phyloP scores from a whole-genome alignment of 345 rosid genomes.

The Brassica carinata region DNA sequence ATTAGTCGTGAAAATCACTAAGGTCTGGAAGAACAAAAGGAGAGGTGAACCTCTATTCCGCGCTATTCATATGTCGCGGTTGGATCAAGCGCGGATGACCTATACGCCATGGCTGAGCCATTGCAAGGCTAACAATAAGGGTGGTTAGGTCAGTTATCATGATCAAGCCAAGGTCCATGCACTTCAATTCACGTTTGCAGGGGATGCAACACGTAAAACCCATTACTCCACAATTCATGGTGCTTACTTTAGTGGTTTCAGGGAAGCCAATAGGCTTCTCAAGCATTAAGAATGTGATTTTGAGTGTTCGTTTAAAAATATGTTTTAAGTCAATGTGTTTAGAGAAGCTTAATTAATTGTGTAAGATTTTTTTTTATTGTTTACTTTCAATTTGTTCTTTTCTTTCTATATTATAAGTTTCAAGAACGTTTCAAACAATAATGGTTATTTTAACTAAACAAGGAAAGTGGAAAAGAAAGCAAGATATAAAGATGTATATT shows the following conservation, averaged over 20 bases:
- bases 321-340: constrained; percentile 25
- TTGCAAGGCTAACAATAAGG: constrained; percentile 45
- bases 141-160: constrained; percentile 23
- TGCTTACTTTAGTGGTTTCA: constrained; percentile 87
- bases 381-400: too few relatives aligned
- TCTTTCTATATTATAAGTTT: too few relatives aligned
- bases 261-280: constrained; percentile 93
- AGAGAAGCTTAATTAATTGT: constrained; percentile 31
- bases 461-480: constrained; percentile 21
- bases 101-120: constrained; percentile 82
- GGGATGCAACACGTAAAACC: constrained; percentile 92
- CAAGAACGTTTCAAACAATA: not conserved
- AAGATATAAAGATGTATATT: constrained; percentile 21
- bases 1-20: constrained; percentile 45
- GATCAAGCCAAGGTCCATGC: constrained; percentile 28
- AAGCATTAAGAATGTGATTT: constrained; percentile 62
- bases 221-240: constrained; percentile 95
- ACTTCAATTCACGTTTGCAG: constrained; percentile 89
- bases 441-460: constrained; percentile 11
- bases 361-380: constrained; percentile 29
- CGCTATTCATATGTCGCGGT: constrained; percentile 78
- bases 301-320: constrained; percentile 39
- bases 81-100: constrained; percentile 87
- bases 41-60: constrained; percentile 78
- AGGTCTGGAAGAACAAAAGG: constrained; percentile 81